Conservation (phyloP, 192 early-diverging fungal species). For the Entomortierella chlamydospora region DNA sequence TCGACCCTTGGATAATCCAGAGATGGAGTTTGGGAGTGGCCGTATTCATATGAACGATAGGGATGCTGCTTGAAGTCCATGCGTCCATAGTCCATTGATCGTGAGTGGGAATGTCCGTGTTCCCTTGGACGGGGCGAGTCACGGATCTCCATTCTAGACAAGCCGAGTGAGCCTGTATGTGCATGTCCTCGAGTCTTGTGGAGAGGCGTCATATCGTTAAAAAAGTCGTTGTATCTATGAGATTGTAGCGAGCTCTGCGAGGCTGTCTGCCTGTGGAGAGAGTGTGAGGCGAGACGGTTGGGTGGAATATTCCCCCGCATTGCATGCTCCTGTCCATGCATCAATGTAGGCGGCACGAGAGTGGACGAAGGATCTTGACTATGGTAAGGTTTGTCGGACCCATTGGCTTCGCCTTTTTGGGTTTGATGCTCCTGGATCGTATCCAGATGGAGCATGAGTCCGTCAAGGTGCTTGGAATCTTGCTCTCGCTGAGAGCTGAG, state of each 20-base stretch:
- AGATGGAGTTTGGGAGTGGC: constrained; percentile 41
- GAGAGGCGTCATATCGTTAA: constrained; percentile 15
- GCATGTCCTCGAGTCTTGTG: constrained; percentile 36
- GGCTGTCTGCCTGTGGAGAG: neutral
- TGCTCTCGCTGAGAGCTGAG: constrained; percentile 41
- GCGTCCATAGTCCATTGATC: constrained; percentile 16
- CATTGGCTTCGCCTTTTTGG: constrained; percentile 4
- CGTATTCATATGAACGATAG: constrained; percentile 8
- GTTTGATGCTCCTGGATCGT: constrained; percentile 48
- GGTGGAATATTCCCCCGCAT: neutral
- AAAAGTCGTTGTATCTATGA: constrained; percentile 1
- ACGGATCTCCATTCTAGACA: constrained; percentile 44
- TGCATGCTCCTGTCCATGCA: neutral
- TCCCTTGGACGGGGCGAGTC: constrained; percentile 22
- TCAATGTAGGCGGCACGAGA: no score
- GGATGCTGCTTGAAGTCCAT: constrained; percentile 37
- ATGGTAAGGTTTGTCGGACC: neutral
- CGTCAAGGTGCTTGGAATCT: constrained; percentile 44
- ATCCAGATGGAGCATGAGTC: constrained; percentile 45
- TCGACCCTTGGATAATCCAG: constrained; percentile 26
- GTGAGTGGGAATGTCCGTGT: constrained; percentile 30
- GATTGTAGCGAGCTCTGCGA: constrained; percentile 3
- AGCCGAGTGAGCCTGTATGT: constrained; percentile 32
- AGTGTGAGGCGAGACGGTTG: neutral
- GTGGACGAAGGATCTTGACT: neutral